These are phyloP conservation scores for Bombardia bombarda DNA, from an alignment of 495 filamentous ascomycete genomes.

Conservation along the genomic window DNA sequence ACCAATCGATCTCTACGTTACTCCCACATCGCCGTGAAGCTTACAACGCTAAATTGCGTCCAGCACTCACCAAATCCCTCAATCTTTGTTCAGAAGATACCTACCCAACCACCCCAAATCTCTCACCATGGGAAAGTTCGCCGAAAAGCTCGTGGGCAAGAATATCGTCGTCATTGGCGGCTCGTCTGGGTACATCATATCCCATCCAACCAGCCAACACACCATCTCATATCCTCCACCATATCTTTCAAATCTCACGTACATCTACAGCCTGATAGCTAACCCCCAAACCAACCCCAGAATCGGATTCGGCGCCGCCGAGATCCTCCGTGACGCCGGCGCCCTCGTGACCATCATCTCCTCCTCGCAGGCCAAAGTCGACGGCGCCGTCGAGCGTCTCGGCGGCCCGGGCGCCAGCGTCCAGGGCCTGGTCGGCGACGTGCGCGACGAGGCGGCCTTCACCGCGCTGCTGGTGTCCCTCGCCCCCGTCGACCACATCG, in stretches of 20 bases:
- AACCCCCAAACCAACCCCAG: conserved; percentile 9
- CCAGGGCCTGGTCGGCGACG: conserved; percentile 24
- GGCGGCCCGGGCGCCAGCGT: conserved; percentile 7
- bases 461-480: conserved; percentile 21
- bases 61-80: no score
- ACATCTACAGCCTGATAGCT: neutral
- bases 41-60: no score
- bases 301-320: conserved; percentile 44
- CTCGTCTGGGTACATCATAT: conserved; percentile 21
- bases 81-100: no score
- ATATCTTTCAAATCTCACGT: no score
- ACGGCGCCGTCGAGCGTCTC: conserved; percentile 21
- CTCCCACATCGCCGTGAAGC: neutral
- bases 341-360: conserved; percentile 42
- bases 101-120: neutral
- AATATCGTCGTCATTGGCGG: conserved; percentile 30
- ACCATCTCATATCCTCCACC: no score
- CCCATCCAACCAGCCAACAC: no score
- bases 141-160: conserved; percentile 25
- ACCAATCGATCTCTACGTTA: neutral
- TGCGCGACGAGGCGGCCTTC: conserved; percentile 29
- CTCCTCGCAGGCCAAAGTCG: conserved; percentile 30
- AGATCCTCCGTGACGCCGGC: conserved; percentile 35
- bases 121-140: conserved; percentile 20
- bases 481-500: conserved; percentile 33